Evolutionary conservation across 768 basidiomycete species (phyloP).

Genomic region (Panus rudis): DNA sequence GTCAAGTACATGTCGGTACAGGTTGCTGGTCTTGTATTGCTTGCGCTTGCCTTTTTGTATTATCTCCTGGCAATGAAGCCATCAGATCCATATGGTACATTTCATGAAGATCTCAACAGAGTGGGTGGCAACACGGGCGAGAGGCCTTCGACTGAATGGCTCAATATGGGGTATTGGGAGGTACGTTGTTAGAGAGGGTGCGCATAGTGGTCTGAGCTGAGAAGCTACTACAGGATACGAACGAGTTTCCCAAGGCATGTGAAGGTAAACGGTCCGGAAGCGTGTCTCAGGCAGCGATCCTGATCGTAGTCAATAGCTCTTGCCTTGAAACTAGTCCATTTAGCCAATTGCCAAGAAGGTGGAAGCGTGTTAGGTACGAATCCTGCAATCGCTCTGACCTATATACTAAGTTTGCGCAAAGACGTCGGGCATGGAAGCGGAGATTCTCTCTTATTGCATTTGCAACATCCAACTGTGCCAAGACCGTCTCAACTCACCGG

Average conservation of each 20-base stretch:
- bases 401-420: conserved; percentile 18
- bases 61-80: neutral
- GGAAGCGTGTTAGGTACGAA: conserved; percentile 48
- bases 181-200: conserved; percentile 23
- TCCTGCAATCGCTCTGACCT: neutral
- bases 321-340: conserved; percentile 42
- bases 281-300: neutral
- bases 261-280: conserved; percentile 33
- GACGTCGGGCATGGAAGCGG: conserved; percentile 68
- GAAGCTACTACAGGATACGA: conserved; percentile 31
- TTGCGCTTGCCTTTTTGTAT: neutral
- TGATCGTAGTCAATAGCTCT: conserved; percentile 33
- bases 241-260: conserved; percentile 51
- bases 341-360: conserved; percentile 32
- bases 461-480: conserved; percentile 38
- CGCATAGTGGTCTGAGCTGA: neutral
- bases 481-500: conserved; percentile 44
- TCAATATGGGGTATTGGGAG: conserved; percentile 70
- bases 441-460: conserved; percentile 53
- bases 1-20: neutral
- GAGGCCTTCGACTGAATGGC: conserved; percentile 53
- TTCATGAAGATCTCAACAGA: conserved; percentile 48
- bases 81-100: conserved; percentile 50
- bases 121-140: conserved; percentile 6
- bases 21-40: neutral